Percentiles rank a stretch among this genome's conserved stretches.
Evolutionary conservation across 306 rosid species (phyloP).

Genomic region (Elaeagnus macrophylla): DNA sequence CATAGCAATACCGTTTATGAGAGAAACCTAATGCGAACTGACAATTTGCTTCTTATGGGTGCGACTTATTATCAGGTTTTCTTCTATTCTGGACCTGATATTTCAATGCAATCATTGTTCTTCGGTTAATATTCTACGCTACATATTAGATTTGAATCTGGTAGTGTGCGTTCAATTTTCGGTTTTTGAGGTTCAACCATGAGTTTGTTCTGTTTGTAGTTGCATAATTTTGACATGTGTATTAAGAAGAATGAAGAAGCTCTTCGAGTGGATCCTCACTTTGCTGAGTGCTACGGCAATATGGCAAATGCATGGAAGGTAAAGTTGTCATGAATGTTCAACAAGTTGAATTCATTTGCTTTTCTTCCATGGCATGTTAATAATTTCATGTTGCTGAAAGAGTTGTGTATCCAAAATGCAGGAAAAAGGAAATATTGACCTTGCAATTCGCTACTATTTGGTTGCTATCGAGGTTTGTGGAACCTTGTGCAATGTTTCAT

Average conservation of each 20-base stretch:
- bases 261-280: conserved; percentile 68
- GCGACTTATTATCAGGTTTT: conserved; percentile 85
- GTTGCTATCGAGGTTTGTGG: conserved; percentile 78
- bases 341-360: not conserved
- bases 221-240: conserved; percentile 86
- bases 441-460: conserved; percentile 58
- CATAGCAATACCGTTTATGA: conserved; percentile 73
- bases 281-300: conserved; percentile 94
- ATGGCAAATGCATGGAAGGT: conserved; percentile 99
- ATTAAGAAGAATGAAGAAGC: conserved; percentile 89
- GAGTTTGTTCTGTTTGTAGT: conserved; percentile 26
- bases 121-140: not conserved
- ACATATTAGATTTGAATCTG: not conserved
- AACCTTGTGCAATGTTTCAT: not conserved
- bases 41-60: conserved; percentile 81
- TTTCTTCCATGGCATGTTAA: conserved; percentile 1
- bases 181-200: not conserved
- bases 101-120: not conserved
- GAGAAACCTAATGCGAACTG: conserved; percentile 69
- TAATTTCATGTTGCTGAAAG: not conserved
- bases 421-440: conserved; percentile 50
- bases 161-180: not conserved
- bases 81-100: not conserved
- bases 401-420: conserved; percentile 16
- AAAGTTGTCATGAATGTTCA: not conserved